phyloP scores from a whole-genome alignment of 768 basidiomycete genomes.

The Termitomyces sp. region DNA sequence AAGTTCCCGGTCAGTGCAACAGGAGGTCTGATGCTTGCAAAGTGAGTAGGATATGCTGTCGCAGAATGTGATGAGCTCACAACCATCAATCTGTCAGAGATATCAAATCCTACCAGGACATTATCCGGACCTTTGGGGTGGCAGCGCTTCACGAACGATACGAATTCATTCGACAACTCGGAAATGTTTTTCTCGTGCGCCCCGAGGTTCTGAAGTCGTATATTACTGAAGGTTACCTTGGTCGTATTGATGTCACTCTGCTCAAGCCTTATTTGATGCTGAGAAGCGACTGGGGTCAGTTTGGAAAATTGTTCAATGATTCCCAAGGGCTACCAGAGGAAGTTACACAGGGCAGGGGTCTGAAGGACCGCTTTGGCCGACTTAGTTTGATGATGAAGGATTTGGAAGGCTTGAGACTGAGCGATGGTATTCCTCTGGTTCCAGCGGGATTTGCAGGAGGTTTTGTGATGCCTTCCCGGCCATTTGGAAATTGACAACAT shows the following conservation, averaged over 20 bases:
- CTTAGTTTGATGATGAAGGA: slow-evolving; percentile 88
- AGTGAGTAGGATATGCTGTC: slow-evolving; percentile 47
- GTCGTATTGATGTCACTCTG: slow-evolving; percentile 82
- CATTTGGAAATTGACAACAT: slow-evolving; percentile 30
- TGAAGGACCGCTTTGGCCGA: slow-evolving; percentile 65
- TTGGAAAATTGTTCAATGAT: slow-evolving; percentile 78
- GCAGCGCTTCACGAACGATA: slow-evolving; percentile 89
- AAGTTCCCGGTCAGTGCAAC: slow-evolving; percentile 97
- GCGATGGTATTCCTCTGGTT: slow-evolving; percentile 57
- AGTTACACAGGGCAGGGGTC: slow-evolving; percentile 40
- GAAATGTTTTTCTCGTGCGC: slow-evolving; percentile 94
- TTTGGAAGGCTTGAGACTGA: slow-evolving; percentile 61
- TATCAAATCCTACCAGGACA: slow-evolving; percentile 94
- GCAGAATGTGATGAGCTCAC: not conserved
- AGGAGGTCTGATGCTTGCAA: slow-evolving; percentile 96
- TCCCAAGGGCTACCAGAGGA: slow-evolving; percentile 39
- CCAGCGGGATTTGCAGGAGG: slow-evolving; percentile 50
- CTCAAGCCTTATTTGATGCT: slow-evolving; percentile 89
- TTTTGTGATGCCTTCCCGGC: slow-evolving; percentile 45
- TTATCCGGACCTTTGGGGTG: slow-evolving; percentile 76
- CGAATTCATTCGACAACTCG: slow-evolving; percentile 96
- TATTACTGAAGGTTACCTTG: slow-evolving; percentile 91
- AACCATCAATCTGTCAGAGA: slow-evolving; percentile 52
- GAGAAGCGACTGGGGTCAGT: slow-evolving; percentile 87
- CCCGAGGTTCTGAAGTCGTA: slow-evolving; percentile 95